phyloP scores from a whole-genome alignment of 2,329 filamentous ascomycete genomes.

The Chaetomium sp. region DNA sequence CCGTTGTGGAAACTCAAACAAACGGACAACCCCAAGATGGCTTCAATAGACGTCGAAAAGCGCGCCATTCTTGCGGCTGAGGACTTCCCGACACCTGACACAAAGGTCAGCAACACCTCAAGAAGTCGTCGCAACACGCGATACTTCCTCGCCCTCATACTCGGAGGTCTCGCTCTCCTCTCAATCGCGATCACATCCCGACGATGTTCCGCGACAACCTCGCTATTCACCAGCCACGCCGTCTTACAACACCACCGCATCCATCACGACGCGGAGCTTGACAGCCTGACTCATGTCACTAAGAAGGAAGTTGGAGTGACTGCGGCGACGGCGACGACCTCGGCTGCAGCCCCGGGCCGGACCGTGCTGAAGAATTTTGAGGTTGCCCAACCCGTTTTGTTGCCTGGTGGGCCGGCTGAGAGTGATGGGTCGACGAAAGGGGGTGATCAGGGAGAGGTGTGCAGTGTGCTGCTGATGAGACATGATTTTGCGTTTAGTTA shows the following conservation, averaged over 20 bases:
- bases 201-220: background rate
- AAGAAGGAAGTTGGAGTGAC: background rate
- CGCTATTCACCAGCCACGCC: background rate
- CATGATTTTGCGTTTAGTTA: constrained; percentile 68
- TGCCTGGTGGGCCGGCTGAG: constrained; percentile 36
- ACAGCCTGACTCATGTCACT: constrained; percentile 1
- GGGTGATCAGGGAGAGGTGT: constrained; percentile 30
- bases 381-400: constrained; percentile 59
- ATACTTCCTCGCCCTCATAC: background rate
- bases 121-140: background rate
- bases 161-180: background rate
- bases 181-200: background rate
- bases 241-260: background rate
- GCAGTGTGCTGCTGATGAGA: constrained; percentile 57
- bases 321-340: constrained; percentile 12
- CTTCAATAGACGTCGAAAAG: constrained; percentile 10
- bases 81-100: background rate
- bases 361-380: constrained; percentile 57
- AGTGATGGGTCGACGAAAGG: constrained; percentile 31
- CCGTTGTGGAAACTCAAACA: no score
- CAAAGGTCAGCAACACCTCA: no score
- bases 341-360: constrained; percentile 23
- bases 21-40: constrained; percentile 2
- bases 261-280: background rate
- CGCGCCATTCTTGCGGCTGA: background rate